These are phyloP conservation scores for Vicia villosa DNA, from an alignment of 306 rosid species.

Conservation along the genomic window DNA sequence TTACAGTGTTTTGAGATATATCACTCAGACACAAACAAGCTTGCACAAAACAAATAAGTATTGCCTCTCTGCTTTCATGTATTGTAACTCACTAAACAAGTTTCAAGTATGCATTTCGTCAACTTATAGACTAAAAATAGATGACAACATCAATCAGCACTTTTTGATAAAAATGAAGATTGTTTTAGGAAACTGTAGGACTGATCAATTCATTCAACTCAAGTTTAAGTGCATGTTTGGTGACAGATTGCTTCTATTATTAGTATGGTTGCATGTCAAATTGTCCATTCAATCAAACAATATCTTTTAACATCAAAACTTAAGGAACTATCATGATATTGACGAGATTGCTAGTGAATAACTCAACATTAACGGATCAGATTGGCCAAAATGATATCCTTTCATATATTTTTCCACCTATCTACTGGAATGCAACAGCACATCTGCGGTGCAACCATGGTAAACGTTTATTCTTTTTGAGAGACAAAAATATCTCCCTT, in stretches of 20 bases:
- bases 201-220: not conserved
- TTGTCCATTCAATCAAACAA: not conserved
- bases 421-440: constrained; percentile 40
- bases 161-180: not conserved
- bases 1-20: not conserved
- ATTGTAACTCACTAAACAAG: not conserved
- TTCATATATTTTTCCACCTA: constrained; percentile 30
- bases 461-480: constrained; percentile 62
- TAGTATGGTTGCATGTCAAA: not conserved
- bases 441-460: constrained; percentile 65
- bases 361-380: not conserved
- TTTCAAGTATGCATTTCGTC: not conserved
- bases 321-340: not conserved
- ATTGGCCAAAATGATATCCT: not conserved
- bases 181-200: not conserved
- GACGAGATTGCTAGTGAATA: constrained; percentile 2
- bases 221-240: not conserved
- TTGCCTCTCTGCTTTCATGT: not conserved
- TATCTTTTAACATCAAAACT: not conserved
- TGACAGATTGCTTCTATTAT: not conserved
- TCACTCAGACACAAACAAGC: not conserved
- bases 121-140: not conserved
- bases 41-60: not conserved
- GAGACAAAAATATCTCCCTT: constrained; percentile 73
- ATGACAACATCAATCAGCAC: not conserved